Evolutionary conservation across 2,329 filamentous ascomycete species (phyloP).

Genomic region (Fusarium kyushuense): DNA sequence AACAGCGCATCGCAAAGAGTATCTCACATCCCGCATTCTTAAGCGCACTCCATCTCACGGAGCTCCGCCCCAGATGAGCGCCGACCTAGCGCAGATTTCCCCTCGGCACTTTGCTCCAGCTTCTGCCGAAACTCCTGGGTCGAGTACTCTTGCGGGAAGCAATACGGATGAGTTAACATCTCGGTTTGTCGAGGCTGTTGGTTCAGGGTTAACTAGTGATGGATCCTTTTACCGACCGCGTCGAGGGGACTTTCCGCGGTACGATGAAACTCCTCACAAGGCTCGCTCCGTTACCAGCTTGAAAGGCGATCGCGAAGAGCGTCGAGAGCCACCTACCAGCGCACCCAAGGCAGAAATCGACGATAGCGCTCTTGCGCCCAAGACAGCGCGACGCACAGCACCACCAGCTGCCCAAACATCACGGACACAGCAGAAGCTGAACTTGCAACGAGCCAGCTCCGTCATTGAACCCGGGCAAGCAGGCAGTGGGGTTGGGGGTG

Average conservation of each 20-base stretch:
- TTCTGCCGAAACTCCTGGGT: constrained; percentile 46
- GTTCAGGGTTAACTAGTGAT: constrained; percentile 63
- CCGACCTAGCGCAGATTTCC: constrained; percentile 61
- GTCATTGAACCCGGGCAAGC: constrained; percentile 73
- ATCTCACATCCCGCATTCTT: constrained; percentile 75
- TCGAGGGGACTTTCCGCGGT: constrained; percentile 49
- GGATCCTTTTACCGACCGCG: constrained; percentile 64
- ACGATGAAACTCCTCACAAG: constrained; percentile 53
- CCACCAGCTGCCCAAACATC: constrained; percentile 67
- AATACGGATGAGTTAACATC: constrained; percentile 66
- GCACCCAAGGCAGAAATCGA: constrained; percentile 51
- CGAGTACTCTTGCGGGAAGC: constrained; percentile 48
- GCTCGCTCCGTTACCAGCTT: constrained; percentile 59
- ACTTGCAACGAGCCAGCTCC: constrained; percentile 79
- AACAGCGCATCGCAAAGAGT: constrained; percentile 68
- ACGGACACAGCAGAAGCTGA: constrained; percentile 80
- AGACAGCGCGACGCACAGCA: constrained; percentile 55
- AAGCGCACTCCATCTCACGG: constrained; percentile 72
- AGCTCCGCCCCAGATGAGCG: constrained; percentile 73
- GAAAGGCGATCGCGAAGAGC: constrained; percentile 43
- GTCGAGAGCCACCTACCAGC: constrained; percentile 34
- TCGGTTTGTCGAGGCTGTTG: constrained; percentile 67
- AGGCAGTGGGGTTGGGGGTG: constrained; percentile 52
- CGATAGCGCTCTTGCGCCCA: constrained; percentile 62
- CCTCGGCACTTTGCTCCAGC: constrained; percentile 54